A percentile compares a stretch with the other conserved stretches of the same genome.
Evolutionary conservation across 2,329 filamentous ascomycete genomes (phyloP).

Genomic region (Paecilomyces dactylethromorphus): DNA sequence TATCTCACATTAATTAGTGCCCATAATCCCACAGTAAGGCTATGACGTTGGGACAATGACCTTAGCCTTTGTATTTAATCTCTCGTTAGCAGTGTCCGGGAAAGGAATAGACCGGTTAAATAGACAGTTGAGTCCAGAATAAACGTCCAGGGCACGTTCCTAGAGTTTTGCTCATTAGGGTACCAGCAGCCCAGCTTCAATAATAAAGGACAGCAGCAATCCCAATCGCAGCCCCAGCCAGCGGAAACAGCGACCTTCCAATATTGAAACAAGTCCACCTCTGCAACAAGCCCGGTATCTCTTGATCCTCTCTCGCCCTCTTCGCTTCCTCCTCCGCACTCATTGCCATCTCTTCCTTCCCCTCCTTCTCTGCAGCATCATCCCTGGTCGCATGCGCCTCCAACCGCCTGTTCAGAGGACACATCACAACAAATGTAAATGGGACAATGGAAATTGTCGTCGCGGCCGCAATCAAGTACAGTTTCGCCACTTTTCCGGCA

Average conservation of each 20-base stretch:
- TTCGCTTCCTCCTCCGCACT: constrained; percentile 13
- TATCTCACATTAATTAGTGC: too few relatives aligned
- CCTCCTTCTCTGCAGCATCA: constrained; percentile 14
- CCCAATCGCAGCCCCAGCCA: constrained; percentile 18
- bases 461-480: constrained; percentile 20
- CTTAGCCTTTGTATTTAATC: too few relatives aligned
- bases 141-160: too few relatives aligned
- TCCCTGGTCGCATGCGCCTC: constrained; percentile 12
- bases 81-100: too few relatives aligned
- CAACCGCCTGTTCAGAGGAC: constrained; percentile 19
- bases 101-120: too few relatives aligned
- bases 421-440: constrained; percentile 24
- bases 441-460: constrained; percentile 26
- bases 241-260: constrained; percentile 15
- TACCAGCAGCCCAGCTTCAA: background rate
- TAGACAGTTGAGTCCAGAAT: too few relatives aligned
- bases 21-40: too few relatives aligned
- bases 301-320: constrained; percentile 12
- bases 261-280: constrained; percentile 18
- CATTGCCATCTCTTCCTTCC: constrained; percentile 11
- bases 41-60: too few relatives aligned
- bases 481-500: constrained; percentile 4
- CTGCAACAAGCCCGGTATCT: constrained; percentile 11
- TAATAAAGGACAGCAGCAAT: constrained; percentile 11
- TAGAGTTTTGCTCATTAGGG: too few relatives aligned